A percentile compares a stretch with the other conserved stretches of the same genome.
Conservation (phyloP, 2,329 filamentous ascomycete species). For the Talaromyces sp. region DNA sequence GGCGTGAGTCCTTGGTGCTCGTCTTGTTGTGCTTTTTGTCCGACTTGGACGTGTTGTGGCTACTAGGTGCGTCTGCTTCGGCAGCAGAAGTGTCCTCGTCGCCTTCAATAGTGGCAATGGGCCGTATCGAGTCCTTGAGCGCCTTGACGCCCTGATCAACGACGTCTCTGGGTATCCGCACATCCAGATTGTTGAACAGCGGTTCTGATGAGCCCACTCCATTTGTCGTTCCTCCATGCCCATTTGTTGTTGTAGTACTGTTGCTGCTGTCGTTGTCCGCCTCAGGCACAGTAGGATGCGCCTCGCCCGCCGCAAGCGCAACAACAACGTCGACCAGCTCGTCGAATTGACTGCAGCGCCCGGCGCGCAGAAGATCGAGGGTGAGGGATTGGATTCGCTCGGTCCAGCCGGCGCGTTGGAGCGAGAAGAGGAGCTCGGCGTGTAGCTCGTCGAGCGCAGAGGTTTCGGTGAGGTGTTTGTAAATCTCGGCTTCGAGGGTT, state of each 20-base stretch:
- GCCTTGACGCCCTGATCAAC: constrained; percentile 49
- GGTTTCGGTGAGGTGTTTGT: constrained; percentile 11
- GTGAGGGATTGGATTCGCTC: constrained; percentile 52
- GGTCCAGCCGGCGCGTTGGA: constrained; percentile 57
- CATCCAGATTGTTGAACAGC: constrained; percentile 38
- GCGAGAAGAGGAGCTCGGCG: constrained; percentile 48
- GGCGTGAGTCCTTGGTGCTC: constrained; percentile 2
- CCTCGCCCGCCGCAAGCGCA: constrained; percentile 37
- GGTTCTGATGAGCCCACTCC: constrained; percentile 14
- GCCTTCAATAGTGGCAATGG: constrained; percentile 45
- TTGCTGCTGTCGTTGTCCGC: constrained; percentile 2
- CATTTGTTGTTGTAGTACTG: background rate
- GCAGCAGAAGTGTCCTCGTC: constrained; percentile 19
- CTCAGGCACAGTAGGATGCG: constrained; percentile 21
- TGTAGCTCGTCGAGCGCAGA: constrained; percentile 44
- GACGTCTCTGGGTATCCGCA: constrained; percentile 46
- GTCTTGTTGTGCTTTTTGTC: constrained; percentile 8
- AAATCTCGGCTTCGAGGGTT: constrained; percentile 10
- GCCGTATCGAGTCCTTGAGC: constrained; percentile 49
- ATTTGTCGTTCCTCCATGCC: constrained; percentile 20
- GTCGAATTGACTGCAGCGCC: constrained; percentile 53
- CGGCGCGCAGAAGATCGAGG: constrained; percentile 53
- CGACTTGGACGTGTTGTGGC: background rate
- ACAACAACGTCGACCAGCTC: constrained; percentile 53
- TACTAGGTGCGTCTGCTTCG: constrained; percentile 12